phyloP scores from a whole-genome alignment of 306 rosid species.

The Quercus ilex region DNA sequence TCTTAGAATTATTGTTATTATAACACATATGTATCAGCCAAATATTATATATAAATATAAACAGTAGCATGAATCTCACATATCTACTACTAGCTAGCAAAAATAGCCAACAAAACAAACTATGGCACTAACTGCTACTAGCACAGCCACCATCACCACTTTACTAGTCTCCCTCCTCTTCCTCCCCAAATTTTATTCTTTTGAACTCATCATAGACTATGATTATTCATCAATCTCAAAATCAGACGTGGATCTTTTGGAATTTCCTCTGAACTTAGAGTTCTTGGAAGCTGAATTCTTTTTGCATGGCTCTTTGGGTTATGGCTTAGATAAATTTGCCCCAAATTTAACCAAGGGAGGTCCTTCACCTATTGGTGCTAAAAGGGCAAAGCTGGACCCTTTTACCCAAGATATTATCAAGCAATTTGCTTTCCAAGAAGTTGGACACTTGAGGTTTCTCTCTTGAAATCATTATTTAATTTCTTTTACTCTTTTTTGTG shows the following conservation, averaged over 20 bases:
- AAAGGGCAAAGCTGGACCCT: conserved; percentile 29
- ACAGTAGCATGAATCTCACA: background rate
- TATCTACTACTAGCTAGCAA: background rate
- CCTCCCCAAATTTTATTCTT: background rate
- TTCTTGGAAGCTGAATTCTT: too few species aligned
- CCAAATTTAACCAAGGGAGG: conserved; percentile 52
- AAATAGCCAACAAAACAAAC: background rate
- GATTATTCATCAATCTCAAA: background rate
- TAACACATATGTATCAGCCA: background rate
- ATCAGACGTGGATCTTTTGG: conserved; percentile 28
- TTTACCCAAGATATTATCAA: conserved; percentile 34
- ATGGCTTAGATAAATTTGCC: conserved; percentile 13
- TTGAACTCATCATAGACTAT: background rate
- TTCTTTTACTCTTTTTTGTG: background rate
- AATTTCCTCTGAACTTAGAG: too few species aligned
- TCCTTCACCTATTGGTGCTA: conserved; percentile 57
- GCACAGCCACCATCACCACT: too few species aligned
- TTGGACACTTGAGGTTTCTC: conserved; percentile 67
- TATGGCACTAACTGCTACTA: conserved; percentile 9
- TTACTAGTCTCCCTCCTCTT: too few species aligned
- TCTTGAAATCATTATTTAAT: background rate
- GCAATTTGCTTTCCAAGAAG: conserved; percentile 68
- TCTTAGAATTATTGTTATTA: too few species aligned
- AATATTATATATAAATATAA: background rate
- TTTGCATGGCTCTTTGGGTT: too few species aligned